Evolutionary conservation across 108 stramenopile genomes (phyloP), one percentile per base, ranked within the genome.

Genomic region (Nitzschia inconspicua): DNA sequence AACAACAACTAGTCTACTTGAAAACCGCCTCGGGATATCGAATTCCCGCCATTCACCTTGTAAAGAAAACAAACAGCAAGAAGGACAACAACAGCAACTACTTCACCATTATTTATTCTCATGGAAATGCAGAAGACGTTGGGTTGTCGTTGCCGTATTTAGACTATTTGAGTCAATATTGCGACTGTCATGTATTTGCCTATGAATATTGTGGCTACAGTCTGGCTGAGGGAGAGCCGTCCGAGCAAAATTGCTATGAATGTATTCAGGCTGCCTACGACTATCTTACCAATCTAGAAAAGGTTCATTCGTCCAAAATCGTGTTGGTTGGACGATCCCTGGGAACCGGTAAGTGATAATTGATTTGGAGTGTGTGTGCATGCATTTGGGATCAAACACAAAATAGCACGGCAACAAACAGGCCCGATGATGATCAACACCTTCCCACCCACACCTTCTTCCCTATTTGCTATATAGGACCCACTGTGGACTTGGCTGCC

Each of bases 121-220:
- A 96, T 71, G 92, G 92, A 11, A 96, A 96, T 72, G 92, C 92
- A 3, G 95, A 96, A 73, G 95, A 96, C 51, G 51, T 96, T 9
- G 93, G 91, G 4, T 87, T 94, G 76, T 87, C 84, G 23, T 85
- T 86, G 51, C 72, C 80, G 34, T 96, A 92, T 86, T 91, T 96
- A 63, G 78, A 79, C 37, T 77, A 91, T 42, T 48, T 96, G 5
- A 60, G 79, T 7, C 47, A 76, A 44, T 83, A 84, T 1, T 60
- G 89, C 6, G 60, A 83, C 37, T 94, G 92, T 9, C 95, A 96
- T 60, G 91, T 98, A 9, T 65, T 98, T 65, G 95, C 90, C 4
- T 98, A 97, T 54, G 98, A 98, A 73, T 98, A 98, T 57, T 69
- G 26, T 4, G 67, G 67, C 4, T 70, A 70, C 26, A 55, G 52